These are phyloP conservation scores for Phtheirospermum japonicum DNA, from an alignment of 257 asterid species.

Conservation along the genomic window DNA sequence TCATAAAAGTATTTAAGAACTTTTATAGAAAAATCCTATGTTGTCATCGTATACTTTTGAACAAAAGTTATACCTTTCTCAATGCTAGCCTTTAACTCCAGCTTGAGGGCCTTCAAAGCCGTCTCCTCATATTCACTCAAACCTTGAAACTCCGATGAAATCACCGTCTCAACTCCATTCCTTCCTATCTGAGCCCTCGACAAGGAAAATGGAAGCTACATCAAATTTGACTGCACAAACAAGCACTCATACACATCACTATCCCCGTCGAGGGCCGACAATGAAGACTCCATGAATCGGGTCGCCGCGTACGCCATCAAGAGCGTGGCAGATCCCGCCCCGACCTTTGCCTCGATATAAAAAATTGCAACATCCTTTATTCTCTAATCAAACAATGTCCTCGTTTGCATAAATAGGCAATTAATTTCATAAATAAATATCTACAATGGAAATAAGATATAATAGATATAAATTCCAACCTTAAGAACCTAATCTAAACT, in stretches of 20 bases:
- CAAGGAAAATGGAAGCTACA: constrained; percentile 81
- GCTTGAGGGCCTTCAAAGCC: constrained; percentile 75
- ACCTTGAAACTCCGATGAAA: constrained; percentile 66
- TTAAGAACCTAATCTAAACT: no score
- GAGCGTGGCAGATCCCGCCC: constrained; percentile 90
- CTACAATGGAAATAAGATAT: no score
- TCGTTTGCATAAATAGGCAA: no score
- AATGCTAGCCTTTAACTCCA: constrained; percentile 72
- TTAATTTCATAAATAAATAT: no score
- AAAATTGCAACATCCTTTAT: no score
- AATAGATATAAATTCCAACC: no score
- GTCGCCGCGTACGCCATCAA: constrained; percentile 93
- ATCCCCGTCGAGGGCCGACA: constrained; percentile 80
- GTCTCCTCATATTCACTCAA: constrained; percentile 69
- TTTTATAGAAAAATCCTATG: constrained; percentile 32
- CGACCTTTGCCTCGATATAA: constrained; percentile 96
- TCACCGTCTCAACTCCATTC: constrained; percentile 75
- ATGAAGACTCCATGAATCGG: constrained; percentile 79
- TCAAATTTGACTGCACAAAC: constrained; percentile 57
- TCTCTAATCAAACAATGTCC: no score
- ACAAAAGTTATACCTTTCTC: constrained; percentile 73
- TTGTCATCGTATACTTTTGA: constrained; percentile 57
- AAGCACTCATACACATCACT: constrained; percentile 75
- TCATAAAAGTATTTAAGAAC: no score
- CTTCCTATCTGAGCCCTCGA: constrained; percentile 75